These are phyloP conservation scores for Arachis hypogaea DNA, from an alignment of 306 rosid species.

Conservation along the genomic window DNA sequence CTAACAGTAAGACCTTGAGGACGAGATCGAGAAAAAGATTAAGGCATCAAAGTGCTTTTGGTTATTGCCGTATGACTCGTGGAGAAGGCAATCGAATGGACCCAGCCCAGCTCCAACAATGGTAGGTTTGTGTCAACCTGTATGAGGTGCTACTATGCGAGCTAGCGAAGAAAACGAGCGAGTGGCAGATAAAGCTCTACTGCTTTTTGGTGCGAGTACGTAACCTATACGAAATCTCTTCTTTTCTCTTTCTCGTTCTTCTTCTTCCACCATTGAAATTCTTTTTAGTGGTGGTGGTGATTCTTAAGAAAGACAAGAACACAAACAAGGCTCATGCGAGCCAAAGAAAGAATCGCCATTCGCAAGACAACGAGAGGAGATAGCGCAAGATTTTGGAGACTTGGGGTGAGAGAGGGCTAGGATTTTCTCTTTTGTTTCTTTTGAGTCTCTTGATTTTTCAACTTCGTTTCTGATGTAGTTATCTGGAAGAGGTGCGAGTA, in stretches of 20 bases:
- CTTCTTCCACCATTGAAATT: slow-evolving; percentile 61
- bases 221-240: slow-evolving; percentile 69
- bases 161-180: slow-evolving; percentile 57
- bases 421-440: background rate
- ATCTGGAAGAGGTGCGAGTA: too few relatives aligned
- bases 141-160: slow-evolving; percentile 72
- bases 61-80: slow-evolving; percentile 74
- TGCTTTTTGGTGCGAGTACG: slow-evolving; percentile 84
- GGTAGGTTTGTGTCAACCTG: slow-evolving; percentile 50
- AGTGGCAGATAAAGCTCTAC: slow-evolving; percentile 75
- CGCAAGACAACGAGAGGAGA: background rate
- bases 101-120: slow-evolving; percentile 66
- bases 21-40: too few relatives aligned
- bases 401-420: background rate
- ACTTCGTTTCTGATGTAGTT: background rate
- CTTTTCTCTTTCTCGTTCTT: background rate
- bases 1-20: too few relatives aligned
- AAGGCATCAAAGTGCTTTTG: slow-evolving; percentile 45
- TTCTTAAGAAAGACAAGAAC: slow-evolving; percentile 41
- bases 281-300: slow-evolving; percentile 28
- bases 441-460: background rate
- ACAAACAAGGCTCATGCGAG: slow-evolving; percentile 45
- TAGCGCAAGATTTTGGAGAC: background rate
- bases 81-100: slow-evolving; percentile 78
- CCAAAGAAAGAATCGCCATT: slow-evolving; percentile 28